Conservation (phyloP, 495 filamentous ascomycete genomes). For the Xylaria bambusicola region DNA sequence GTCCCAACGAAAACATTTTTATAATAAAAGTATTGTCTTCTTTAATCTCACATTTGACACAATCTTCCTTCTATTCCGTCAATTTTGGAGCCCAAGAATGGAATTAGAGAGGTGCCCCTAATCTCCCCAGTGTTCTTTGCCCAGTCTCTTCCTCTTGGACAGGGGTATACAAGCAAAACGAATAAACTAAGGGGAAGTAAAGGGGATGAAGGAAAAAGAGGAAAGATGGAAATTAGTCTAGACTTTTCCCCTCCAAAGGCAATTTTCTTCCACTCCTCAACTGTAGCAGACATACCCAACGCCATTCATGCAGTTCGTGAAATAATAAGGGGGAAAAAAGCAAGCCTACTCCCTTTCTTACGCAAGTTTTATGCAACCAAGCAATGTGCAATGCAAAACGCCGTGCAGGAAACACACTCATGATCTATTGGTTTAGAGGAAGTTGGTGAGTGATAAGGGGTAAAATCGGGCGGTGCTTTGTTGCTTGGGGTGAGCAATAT, state of each 20-base stretch:
- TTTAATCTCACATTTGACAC: not conserved
- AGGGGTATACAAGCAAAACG: slow-evolving; percentile 16
- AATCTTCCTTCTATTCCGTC: not conserved
- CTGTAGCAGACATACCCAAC: slow-evolving; percentile 17
- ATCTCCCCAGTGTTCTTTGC: slow-evolving; percentile 3
- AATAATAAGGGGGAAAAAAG: not conserved
- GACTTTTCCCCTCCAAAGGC: not conserved
- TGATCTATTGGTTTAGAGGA: slow-evolving; percentile 15
- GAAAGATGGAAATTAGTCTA: not conserved
- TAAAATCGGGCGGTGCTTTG: not conserved
- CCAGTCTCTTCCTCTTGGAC: slow-evolving; percentile 4
- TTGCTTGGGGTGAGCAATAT: not conserved
- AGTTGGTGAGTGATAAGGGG: not conserved
- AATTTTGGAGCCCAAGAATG: not conserved
- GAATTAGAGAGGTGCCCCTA: not conserved
- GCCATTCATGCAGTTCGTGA: slow-evolving; percentile 20
- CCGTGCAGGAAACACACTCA: slow-evolving; percentile 13
- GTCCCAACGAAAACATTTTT: not conserved
- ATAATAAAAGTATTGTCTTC: not conserved
- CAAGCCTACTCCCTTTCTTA: slow-evolving; percentile 2
- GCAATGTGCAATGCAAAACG: slow-evolving; percentile 18
- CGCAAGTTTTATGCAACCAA: slow-evolving; percentile 8
- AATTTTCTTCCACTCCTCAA: not conserved
- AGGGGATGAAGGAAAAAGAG: not conserved
- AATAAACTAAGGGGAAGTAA: not conserved